Evolutionary conservation across 805 yeast species (phyloP), one percentile per base, ranked within the genome.

Genomic region (Candida sanyiensis): DNA sequence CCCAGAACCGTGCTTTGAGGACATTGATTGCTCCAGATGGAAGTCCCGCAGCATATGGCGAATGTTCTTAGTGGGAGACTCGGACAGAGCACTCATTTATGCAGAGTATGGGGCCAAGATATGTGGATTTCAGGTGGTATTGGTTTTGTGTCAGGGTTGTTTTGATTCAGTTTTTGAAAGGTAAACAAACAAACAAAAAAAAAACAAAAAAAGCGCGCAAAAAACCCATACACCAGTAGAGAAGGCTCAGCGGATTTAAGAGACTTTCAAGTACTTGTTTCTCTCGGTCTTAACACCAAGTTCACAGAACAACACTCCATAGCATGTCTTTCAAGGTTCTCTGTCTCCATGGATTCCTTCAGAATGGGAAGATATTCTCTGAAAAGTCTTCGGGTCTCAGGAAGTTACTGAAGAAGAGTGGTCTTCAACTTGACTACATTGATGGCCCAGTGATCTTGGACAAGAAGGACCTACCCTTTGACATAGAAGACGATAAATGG

Each of bases 291-390:
- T 7, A 18, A 8, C n/a, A 30, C 19, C 16, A 5, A 18, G 22
- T 8, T 4, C 19, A 6, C 3, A 5, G 18, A 3, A 18, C 33
- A 20, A 11, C 34, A 9, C 12, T 16, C 10, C 9, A 5, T 16
- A 12, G 15, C 17, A 60, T 54, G 60, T 47, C 59, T 33, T 35
- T 35, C 12, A 79, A 78, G 49, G 69, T 90, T 20, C 66, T 90
- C n/a, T 90, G 93, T 61, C 65, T 93, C 21, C 98, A 90, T 49
- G 97, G 98, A 0, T 88, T 80, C 60, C 77, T 89, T 12, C 96
- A 90, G 67, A 82, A 80, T 45, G 90, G 90, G 6, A 71, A 81
- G 29, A 70, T 81, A 11, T 90, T 90, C 62, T 82, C 94, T 39
- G 85, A 83, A 50, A 90, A 93, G 59, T 80, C 96, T 0, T 80